These are phyloP conservation scores for Saccharomycopsis schoenii DNA, from an alignment of 805 yeast genomes.

Conservation along the genomic window DNA sequence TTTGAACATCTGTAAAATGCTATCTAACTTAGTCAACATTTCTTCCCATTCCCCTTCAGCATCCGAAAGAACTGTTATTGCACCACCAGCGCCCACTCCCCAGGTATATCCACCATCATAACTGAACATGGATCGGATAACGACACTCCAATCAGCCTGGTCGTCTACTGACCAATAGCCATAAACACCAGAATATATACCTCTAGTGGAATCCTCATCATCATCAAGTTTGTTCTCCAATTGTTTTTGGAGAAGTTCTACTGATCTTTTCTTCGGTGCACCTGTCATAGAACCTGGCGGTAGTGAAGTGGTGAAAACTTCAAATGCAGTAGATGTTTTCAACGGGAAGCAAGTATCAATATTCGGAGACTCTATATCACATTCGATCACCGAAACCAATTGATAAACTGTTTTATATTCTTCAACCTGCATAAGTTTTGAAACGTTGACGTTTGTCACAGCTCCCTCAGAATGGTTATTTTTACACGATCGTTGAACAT, in stretches of 20 bases:
- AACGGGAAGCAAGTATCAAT: conserved; percentile 1
- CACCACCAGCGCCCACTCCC: conserved; percentile 98
- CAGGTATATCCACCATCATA: conserved; percentile 42
- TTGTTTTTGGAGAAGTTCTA: conserved; percentile 55
- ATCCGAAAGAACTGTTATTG: conserved; percentile 81
- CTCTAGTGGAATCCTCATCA: conserved; percentile 36
- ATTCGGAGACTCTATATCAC: conserved; percentile 30
- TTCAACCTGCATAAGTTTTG: conserved; percentile 82
- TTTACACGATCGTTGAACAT: neutral
- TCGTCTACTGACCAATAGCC: conserved; percentile 92
- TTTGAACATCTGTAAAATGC: conserved; percentile 65
- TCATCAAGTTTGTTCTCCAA: conserved; percentile 27
- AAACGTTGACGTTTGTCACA: conserved; percentile 54
- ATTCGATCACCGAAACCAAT: conserved; percentile 80
- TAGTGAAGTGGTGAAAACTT: conserved; percentile 62
- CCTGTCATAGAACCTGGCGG: conserved; percentile 99
- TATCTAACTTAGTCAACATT: conserved; percentile 68
- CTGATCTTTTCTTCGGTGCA: conserved; percentile 92
- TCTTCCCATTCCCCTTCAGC: conserved; percentile 87
- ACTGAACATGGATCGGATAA: conserved; percentile 73
- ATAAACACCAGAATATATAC: conserved; percentile 86
- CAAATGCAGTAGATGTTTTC: conserved; percentile 52
- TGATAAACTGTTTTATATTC: conserved; percentile 89
- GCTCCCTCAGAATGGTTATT: conserved; percentile 23
- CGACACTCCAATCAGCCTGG: conserved; percentile 92